A percentile compares a stretch with the other conserved stretches of the same genome.
Conservation (phyloP, 1,284 basidiomycete genomes). For the Leccinum griseonigrum region DNA sequence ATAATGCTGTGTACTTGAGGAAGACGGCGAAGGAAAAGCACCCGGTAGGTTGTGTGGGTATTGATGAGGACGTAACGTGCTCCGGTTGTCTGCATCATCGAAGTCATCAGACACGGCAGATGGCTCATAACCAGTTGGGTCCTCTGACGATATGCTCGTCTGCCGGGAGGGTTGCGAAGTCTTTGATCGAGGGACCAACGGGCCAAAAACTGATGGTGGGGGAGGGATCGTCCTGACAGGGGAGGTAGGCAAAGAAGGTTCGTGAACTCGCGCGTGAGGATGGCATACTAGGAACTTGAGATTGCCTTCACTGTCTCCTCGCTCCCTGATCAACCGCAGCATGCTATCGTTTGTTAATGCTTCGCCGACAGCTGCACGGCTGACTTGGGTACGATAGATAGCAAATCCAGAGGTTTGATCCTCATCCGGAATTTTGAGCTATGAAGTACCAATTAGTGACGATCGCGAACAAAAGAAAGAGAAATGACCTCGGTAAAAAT, state of each 20-base stretch:
- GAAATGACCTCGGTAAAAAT: conserved; percentile 79
- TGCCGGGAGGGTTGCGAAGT: conserved; percentile 56
- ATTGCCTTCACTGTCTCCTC: conserved; percentile 71
- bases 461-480: conserved; percentile 3
- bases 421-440: conserved; percentile 85
- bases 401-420: conserved; percentile 67
- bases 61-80: conserved; percentile 41
- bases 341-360: conserved; percentile 69
- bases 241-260: conserved; percentile 40
- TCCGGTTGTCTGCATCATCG: conserved; percentile 51
- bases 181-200: conserved; percentile 46
- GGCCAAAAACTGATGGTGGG: conserved; percentile 41
- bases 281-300: conserved; percentile 81
- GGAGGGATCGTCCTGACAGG: conserved; percentile 53
- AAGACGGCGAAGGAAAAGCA: conserved; percentile 31
- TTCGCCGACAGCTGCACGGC: conserved; percentile 68
- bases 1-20: conserved; percentile 25
- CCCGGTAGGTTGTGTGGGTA: conserved; percentile 33
- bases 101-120: conserved; percentile 56
- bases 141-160: conserved; percentile 70
- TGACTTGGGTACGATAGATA: conserved; percentile 87
- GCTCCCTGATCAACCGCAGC: conserved; percentile 66
- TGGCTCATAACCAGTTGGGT: conserved; percentile 65
- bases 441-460: conserved; percentile 11
- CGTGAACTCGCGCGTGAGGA: conserved; percentile 58